Evolutionary conservation across 306 rosid genomes (phyloP).

Genomic region (Luffa aegyptiaca): DNA sequence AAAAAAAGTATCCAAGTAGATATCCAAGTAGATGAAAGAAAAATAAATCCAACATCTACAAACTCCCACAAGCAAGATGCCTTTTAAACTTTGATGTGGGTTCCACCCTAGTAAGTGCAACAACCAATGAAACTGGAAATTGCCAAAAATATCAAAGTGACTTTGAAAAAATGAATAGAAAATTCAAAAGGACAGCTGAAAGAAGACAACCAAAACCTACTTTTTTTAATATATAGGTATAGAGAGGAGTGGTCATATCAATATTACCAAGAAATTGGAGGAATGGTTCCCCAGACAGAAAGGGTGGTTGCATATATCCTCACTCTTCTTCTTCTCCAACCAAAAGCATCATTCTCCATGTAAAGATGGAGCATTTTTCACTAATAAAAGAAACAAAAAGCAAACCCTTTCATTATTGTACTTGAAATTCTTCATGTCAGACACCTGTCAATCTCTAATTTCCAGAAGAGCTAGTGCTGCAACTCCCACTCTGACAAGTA

Average conservation of each 20-base stretch:
- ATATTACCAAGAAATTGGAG: not conserved
- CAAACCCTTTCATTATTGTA: not conserved
- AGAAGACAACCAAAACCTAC: not conserved
- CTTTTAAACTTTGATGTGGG: not conserved
- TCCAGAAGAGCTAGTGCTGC: not conserved
- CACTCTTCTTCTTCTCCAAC: not conserved
- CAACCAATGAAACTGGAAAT: not conserved
- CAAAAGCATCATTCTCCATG: not conserved
- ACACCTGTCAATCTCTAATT: constrained; percentile 5
- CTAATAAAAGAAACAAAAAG: not conserved
- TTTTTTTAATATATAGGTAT: not conserved
- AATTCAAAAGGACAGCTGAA: not conserved
- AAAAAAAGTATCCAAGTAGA: not conserved
- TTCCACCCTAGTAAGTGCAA: not conserved
- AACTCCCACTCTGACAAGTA: constrained; percentile 3
- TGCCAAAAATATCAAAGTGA: not conserved
- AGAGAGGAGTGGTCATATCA: not conserved
- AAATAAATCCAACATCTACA: not conserved
- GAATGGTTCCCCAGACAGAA: constrained; percentile 1
- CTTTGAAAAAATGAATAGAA: not conserved
- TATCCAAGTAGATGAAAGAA: not conserved
- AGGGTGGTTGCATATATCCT: not conserved
- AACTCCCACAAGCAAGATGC: not conserved
- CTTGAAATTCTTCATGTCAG: constrained; percentile 10
- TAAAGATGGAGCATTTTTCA: constrained; percentile 4